These are phyloP conservation scores for Fusarium neocosmosporiellum DNA, from an alignment of 2,329 filamentous ascomycete genomes.

Conservation along the genomic window DNA sequence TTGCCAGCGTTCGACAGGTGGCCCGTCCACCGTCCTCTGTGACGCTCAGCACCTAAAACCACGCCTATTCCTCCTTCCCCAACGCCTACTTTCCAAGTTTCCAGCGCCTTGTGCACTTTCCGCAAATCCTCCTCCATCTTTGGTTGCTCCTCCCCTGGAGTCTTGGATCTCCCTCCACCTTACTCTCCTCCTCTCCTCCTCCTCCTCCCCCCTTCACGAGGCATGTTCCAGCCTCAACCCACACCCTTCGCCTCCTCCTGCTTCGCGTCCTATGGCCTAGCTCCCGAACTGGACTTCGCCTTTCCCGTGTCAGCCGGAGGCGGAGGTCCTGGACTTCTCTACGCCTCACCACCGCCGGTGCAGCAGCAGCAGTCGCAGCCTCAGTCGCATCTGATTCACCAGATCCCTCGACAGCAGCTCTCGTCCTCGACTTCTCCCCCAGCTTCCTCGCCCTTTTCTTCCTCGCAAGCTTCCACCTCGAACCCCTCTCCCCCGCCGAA, in stretches of 20 bases:
- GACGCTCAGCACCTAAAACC: conserved; percentile 26
- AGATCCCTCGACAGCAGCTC: conserved; percentile 27
- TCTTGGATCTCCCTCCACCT: background rate
- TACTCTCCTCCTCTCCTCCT: conserved; percentile 19
- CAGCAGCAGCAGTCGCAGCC: conserved; percentile 26
- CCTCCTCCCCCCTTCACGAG: conserved; percentile 35
- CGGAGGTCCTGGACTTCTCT: conserved; percentile 37
- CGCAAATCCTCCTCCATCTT: conserved; percentile 16
- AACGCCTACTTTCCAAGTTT: conserved; percentile 19
- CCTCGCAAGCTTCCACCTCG: conserved; percentile 29
- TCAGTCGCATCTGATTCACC: conserved; percentile 24
- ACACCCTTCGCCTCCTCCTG: conserved; percentile 60
- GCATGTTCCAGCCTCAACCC: conserved; percentile 67
- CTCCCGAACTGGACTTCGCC: conserved; percentile 43
- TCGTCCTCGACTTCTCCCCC: conserved; percentile 25
- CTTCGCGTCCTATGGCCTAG: conserved; percentile 55
- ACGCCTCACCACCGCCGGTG: conserved; percentile 25
- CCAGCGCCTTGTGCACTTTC: conserved; percentile 21
- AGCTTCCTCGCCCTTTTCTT: conserved; percentile 32
- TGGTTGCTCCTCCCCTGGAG: background rate
- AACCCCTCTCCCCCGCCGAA: conserved; percentile 30
- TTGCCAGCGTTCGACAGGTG: conserved; percentile 27
- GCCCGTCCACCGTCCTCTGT: conserved; percentile 19
- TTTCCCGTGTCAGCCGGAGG: conserved; percentile 41
- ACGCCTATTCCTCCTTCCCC: conserved; percentile 22